phyloP scores from a whole-genome alignment of 148 eudicot genomes.

The Cornus florida region DNA sequence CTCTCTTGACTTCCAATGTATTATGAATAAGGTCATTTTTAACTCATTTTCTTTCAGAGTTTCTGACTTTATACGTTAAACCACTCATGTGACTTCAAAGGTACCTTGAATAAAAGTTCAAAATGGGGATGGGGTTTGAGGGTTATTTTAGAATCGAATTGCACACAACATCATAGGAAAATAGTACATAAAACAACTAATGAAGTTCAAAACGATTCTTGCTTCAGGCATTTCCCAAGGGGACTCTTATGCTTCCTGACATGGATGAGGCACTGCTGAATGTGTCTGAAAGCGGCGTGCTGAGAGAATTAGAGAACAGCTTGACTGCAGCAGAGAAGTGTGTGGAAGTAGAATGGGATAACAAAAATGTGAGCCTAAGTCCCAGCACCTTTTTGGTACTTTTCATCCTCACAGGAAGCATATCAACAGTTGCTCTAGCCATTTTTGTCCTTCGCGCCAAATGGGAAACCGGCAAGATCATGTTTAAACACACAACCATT shows the following conservation, averaged over 20 bases:
- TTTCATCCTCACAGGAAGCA: constrained; percentile 18
- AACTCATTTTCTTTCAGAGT: too few relatives aligned
- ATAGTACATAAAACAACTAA: background rate
- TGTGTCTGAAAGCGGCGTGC: constrained; percentile 23
- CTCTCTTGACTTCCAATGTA: too few relatives aligned
- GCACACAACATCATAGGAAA: too few relatives aligned
- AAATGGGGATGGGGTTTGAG: too few relatives aligned
- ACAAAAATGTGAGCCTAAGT: constrained; percentile 17
- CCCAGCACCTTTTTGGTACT: constrained; percentile 21
- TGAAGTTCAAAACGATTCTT: background rate
- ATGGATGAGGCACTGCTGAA: constrained; percentile 25
- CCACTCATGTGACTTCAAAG: too few relatives aligned
- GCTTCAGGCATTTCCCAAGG: constrained; percentile 28
- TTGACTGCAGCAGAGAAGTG: constrained; percentile 20
- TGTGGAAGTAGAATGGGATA: constrained; percentile 6
- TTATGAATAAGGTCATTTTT: too few relatives aligned
- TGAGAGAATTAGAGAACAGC: constrained; percentile 13
- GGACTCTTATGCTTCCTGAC: constrained; percentile 20
- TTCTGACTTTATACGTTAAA: too few relatives aligned
- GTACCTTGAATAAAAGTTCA: too few relatives aligned
- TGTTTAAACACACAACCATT: background rate
- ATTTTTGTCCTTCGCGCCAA: background rate
- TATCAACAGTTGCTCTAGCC: constrained; percentile 14
- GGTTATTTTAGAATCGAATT: too few relatives aligned
- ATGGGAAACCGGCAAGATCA: background rate